Percentiles rank a stretch among this genome's conserved stretches.
phyloP scores from a whole-genome alignment of 768 basidiomycete species.

The Dictyophora rubrovolvata region DNA sequence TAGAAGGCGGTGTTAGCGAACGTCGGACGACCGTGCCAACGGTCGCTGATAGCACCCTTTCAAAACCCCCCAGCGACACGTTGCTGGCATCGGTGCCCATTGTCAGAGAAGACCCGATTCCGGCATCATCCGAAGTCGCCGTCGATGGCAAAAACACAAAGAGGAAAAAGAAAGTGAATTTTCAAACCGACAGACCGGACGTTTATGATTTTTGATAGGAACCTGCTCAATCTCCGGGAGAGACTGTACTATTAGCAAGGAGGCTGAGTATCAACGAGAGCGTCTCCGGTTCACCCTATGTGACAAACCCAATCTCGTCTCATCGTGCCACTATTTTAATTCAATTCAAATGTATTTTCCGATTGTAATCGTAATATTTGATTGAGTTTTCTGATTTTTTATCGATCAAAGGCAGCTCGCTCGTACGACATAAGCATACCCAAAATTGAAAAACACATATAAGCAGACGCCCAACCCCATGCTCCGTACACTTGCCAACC shows the following conservation, averaged over 20 bases:
- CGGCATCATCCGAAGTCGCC: conserved; percentile 9
- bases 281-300: too few species aligned
- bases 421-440: conserved; percentile 3
- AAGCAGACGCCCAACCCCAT: conserved; percentile 2
- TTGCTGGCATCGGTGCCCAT: conserved; percentile 16
- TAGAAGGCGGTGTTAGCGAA: conserved; percentile 78
- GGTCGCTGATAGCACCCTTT: neutral
- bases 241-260: neutral
- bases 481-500: conserved; percentile 9
- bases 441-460: conserved; percentile 1
- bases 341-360: too few species aligned
- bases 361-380: too few species aligned
- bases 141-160: conserved; percentile 19
- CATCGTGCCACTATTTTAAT: too few species aligned
- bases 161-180: conserved; percentile 60
- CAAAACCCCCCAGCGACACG: conserved; percentile 8
- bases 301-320: too few species aligned
- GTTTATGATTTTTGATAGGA: conserved; percentile 61
- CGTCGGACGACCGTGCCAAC: conserved; percentile 43
- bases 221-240: neutral
- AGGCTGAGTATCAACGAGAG: neutral
- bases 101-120: conserved; percentile 8
- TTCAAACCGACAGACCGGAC: conserved; percentile 56
- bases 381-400: too few species aligned
- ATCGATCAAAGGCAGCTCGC: neutral